phyloP scores from a whole-genome alignment of 176 grass and related monocot species.

The Phoenix dactylifera region DNA sequence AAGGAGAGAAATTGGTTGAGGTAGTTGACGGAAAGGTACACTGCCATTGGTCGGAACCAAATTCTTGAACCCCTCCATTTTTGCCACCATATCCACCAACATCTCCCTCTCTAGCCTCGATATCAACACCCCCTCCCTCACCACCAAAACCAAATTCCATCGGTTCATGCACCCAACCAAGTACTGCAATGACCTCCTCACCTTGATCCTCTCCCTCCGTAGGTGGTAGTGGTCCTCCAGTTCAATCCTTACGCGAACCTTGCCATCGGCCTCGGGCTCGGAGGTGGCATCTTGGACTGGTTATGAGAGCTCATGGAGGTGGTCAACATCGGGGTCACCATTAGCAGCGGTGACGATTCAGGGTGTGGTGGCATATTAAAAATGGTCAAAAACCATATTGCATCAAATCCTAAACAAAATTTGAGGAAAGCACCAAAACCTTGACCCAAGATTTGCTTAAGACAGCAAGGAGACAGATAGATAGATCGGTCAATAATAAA shows the following conservation, averaged over 20 bases:
- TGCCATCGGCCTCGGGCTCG: neutral
- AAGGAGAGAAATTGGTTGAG: constrained; percentile 40
- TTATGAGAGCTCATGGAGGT: constrained; percentile 76
- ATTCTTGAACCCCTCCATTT: constrained; percentile 30
- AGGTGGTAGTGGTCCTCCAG: constrained; percentile 43
- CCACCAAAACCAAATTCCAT: constrained; percentile 55
- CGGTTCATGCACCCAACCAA: constrained; percentile 84
- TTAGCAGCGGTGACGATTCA: neutral
- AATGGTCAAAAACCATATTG: too few species aligned
- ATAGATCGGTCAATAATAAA: too few species aligned
- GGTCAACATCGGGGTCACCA: constrained; percentile 14
- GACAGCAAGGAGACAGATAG: too few species aligned
- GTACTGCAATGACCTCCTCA: constrained; percentile 68
- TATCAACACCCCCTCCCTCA: constrained; percentile 64
- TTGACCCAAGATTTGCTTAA: too few species aligned
- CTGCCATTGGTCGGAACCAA: constrained; percentile 13
- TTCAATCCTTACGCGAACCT: constrained; percentile 33
- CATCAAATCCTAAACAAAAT: too few species aligned
- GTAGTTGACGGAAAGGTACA: constrained; percentile 36
- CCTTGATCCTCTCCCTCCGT: constrained; percentile 35
- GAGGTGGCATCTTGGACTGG: constrained; percentile 44
- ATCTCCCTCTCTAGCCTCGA: constrained; percentile 82
- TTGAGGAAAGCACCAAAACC: too few species aligned
- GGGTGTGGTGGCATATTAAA: neutral
- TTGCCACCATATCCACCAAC: constrained; percentile 38